Percentiles rank a stretch among this genome's conserved stretches.
Evolutionary conservation across 2,329 filamentous ascomycete genomes (phyloP).

Genomic region (Arthrobotrys pseudoclavata): DNA sequence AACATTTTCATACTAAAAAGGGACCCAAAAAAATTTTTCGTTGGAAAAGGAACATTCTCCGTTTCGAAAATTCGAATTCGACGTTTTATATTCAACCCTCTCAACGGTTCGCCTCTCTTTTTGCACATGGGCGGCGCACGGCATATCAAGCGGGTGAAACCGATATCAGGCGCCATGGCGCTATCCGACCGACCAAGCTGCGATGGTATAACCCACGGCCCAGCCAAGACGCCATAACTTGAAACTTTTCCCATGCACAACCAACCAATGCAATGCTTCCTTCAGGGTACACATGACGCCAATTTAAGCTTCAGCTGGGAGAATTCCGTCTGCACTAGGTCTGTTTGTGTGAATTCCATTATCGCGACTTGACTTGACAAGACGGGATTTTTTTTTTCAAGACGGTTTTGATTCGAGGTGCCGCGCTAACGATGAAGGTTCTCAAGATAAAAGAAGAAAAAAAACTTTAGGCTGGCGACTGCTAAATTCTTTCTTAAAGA

Average conservation of each 20-base stretch:
- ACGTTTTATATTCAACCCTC: slow-evolving; percentile 21
- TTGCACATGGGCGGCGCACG: slow-evolving; percentile 8
- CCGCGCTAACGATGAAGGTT: slow-evolving; percentile 23
- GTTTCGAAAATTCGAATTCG: background rate
- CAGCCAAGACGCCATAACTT: slow-evolving; percentile 32
- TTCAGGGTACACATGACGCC: slow-evolving; percentile 11
- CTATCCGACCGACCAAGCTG: slow-evolving; percentile 21
- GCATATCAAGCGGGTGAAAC: slow-evolving; percentile 33
- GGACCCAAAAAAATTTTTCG: slow-evolving; percentile 2
- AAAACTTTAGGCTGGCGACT: background rate
- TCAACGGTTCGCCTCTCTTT: slow-evolving; percentile 4
- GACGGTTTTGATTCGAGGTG: slow-evolving; percentile 8
- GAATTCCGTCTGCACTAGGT: slow-evolving; percentile 30
- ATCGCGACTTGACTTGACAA: slow-evolving; percentile 35
- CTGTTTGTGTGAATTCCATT: slow-evolving; percentile 11
- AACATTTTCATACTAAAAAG: background rate
- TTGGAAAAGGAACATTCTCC: slow-evolving; percentile 21
- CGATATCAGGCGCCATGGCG: slow-evolving; percentile 24
- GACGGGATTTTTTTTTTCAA: slow-evolving; percentile 4
- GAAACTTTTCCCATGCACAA: slow-evolving; percentile 21
- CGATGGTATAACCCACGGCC: slow-evolving; percentile 30
- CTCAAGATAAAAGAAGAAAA: background rate
- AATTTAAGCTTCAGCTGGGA: slow-evolving; percentile 44
- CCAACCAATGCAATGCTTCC: slow-evolving; percentile 13
- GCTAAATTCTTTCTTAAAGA: background rate